phyloP scores from a whole-genome alignment of 192 early-diverging fungal genomes.

The Gryganskiella cystojenkinii region DNA sequence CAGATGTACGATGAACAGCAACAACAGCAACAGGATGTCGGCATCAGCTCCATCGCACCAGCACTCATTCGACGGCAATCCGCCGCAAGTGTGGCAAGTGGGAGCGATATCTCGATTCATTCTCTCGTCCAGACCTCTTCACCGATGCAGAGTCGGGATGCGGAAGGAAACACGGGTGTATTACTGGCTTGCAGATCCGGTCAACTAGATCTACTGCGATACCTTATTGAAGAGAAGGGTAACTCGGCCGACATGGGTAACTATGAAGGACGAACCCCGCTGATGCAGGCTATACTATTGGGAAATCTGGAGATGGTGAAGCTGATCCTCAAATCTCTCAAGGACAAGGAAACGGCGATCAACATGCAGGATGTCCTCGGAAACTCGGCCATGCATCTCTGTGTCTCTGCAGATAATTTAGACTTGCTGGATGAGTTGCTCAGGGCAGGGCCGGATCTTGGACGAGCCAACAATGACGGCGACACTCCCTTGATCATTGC shows the following conservation, averaged over 20 bases:
- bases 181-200: constrained; percentile 50
- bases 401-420: constrained; percentile 1
- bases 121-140: constrained; percentile 15
- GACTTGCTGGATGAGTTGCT: constrained; percentile 26
- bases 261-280: constrained; percentile 50
- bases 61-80: constrained; percentile 8
- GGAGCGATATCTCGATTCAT: constrained; percentile 9
- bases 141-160: constrained; percentile 47
- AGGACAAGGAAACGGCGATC: constrained; percentile 20
- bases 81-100: constrained; percentile 17
- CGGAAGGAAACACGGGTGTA: constrained; percentile 52
- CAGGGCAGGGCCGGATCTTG: constrained; percentile 24
- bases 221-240: constrained; percentile 26
- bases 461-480: constrained; percentile 49
- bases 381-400: constrained; percentile 46
- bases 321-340: constrained; percentile 24
- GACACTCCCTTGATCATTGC: constrained; percentile 48
- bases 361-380: constrained; percentile 53
- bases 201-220: constrained; percentile 34
- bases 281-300: constrained; percentile 48
- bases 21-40: background rate
- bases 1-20: constrained; percentile 8
- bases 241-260: constrained; percentile 38
- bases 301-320: constrained; percentile 38
- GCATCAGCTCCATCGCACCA: background rate